Evolutionary conservation across 192 early-diverging fungal genomes (phyloP).

Genomic region (Anaeromyces robustus): DNA sequence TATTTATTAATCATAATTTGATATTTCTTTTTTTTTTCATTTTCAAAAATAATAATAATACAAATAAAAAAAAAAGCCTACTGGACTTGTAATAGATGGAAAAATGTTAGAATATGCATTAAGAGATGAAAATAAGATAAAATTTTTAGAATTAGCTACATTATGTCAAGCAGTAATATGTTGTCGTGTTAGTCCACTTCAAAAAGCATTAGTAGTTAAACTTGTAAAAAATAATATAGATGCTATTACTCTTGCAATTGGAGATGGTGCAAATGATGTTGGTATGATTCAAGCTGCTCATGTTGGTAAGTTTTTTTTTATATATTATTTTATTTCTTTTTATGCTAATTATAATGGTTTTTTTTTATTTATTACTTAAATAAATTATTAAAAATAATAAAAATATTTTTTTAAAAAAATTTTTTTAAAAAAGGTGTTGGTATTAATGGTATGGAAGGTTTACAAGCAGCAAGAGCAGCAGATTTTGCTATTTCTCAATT

Average conservation of each 20-base stretch:
- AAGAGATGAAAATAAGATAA: conserved; percentile 35
- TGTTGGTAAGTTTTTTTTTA: conserved; percentile 41
- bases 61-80: too few relatives aligned
- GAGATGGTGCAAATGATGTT: conserved; percentile 98
- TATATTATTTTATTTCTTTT: too few relatives aligned
- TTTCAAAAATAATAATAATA: too few relatives aligned
- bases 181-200: conserved; percentile 94
- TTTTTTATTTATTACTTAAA: too few relatives aligned
- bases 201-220: conserved; percentile 96
- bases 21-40: too few relatives aligned
- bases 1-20: too few relatives aligned
- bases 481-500: conserved; percentile 99
- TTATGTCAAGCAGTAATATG: conserved; percentile 92
- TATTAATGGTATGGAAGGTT: conserved; percentile 87
- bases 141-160: conserved; percentile 80
- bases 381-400: too few relatives aligned
- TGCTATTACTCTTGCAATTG: conserved; percentile 88
- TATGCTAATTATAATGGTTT: too few relatives aligned
- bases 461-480: conserved; percentile 89
- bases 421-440: conserved; percentile 49
- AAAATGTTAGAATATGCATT: conserved; percentile 65
- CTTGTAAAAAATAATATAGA: conserved; percentile 79
- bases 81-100: conserved; percentile 74
- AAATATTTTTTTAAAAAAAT: not conserved
- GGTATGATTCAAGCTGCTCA: conserved; percentile 93